Conservation (phyloP, 1,284 basidiomycete genomes). For the Kwoniella shivajii region DNA sequence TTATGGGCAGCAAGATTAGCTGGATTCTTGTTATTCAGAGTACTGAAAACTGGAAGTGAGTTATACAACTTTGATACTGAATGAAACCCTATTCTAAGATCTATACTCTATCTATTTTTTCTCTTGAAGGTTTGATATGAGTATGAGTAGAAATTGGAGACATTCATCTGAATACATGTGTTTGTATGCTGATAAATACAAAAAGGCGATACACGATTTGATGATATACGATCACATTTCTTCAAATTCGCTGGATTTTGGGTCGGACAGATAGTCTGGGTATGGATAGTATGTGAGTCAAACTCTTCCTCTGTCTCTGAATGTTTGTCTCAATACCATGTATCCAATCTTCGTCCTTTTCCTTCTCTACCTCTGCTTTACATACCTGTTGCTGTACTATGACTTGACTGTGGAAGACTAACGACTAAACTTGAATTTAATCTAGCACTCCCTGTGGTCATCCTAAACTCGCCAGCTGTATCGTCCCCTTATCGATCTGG, state of each 20-base stretch:
- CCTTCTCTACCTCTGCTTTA: not conserved
- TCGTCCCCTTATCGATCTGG: conserved; percentile 57
- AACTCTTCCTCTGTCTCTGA: not conserved
- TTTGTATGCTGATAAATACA: too few relatives aligned
- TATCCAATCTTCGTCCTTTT: not conserved
- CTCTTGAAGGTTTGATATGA: too few relatives aligned
- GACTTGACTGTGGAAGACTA: too few relatives aligned
- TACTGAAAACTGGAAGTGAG: conserved; percentile 64
- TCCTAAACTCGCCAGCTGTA: conserved; percentile 69
- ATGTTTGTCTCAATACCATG: too few relatives aligned
- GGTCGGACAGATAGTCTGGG: conserved; percentile 55
- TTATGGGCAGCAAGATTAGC: conserved; percentile 62
- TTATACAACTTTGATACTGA: too few relatives aligned
- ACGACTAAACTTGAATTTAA: too few relatives aligned
- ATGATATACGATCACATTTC: conserved; percentile 67
- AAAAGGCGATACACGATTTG: conserved; percentile 65
- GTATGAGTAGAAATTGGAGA: too few relatives aligned
- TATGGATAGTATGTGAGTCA: conserved; percentile 63
- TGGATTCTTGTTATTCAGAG: conserved; percentile 68
- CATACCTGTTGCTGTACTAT: too few relatives aligned
- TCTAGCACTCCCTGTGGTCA: conserved; percentile 62
- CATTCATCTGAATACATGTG: too few relatives aligned
- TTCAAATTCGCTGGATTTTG: conserved; percentile 64
- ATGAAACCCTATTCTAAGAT: too few relatives aligned
- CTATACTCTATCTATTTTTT: too few relatives aligned